These are phyloP conservation scores for Corymbia citriodora DNA, from an alignment of 441 rosid species.

Conservation along the genomic window DNA sequence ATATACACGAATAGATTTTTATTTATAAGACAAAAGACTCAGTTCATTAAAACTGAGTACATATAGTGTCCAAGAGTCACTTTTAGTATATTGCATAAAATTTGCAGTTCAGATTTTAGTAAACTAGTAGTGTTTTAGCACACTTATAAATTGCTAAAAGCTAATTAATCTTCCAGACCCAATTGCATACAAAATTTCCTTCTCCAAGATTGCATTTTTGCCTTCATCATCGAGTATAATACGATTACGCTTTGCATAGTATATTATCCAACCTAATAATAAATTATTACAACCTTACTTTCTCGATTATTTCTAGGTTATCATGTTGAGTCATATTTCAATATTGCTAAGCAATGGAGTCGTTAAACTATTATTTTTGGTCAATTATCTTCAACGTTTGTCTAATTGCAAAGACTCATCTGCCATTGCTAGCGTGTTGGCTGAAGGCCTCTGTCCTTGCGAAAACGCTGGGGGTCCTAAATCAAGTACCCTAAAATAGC, in stretches of 20 bases:
- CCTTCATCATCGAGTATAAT: neutral
- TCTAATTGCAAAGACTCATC: neutral
- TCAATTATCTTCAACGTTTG: neutral
- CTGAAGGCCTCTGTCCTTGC: neutral
- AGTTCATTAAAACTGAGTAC: neutral
- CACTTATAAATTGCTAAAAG: neutral
- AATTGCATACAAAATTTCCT: neutral
- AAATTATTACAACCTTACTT: neutral
- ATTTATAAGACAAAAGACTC: neutral
- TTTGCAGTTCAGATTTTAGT: neutral
- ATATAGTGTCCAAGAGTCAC: neutral
- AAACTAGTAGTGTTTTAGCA: neutral
- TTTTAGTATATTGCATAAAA: neutral
- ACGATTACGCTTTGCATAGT: neutral
- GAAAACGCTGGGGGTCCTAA: neutral
- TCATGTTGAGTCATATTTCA: neutral
- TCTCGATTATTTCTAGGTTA: neutral
- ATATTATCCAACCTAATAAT: neutral
- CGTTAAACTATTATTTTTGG: neutral
- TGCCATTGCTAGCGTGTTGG: neutral
- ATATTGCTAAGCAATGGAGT: neutral
- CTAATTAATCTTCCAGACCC: neutral
- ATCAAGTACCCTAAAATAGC: neutral
- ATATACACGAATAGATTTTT: neutral
- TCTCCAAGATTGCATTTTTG: neutral